Base-by-base conservation (phyloP, 805 yeast genomes). In the Saccharomycopsis guyanensis region DNA sequence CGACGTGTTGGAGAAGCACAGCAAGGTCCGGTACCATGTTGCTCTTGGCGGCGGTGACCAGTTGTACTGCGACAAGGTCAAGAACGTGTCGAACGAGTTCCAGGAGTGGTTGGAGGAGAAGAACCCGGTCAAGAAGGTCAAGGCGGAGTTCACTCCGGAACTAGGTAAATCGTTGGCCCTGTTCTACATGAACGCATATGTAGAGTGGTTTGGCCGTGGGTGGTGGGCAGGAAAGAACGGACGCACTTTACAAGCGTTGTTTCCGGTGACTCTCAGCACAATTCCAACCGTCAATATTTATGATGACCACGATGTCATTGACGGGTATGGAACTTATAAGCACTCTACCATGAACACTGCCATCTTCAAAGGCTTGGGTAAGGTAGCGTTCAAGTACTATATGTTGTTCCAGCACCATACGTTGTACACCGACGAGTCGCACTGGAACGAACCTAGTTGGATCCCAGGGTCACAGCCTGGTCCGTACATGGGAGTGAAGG, bases 41-140 rank as follows among this genome's bases (percentile, higher is more conserved):
- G 89, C 91, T 95, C 68, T 93, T 24, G 97, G 97, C 24, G 97
- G 97, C 43, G 98, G 98, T 27, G 98, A 91, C 64, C 98, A 91
- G 65, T 73, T 91, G 42, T 91, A 91, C 61, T 79, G 89, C 43
- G 98, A 91, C 64, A 71, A 86, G 1, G 78, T 91, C 55, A 84
- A 82, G 61, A 53, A 71, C 18, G 69, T 75, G 18, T 76, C 82
- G 13, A 58, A 71, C 40, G 59, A 60, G 5, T 75, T 84, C 55
- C 61, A 71, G 50, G 60, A 75, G 25, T 88, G 97, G 96, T 61
- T 77, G 24, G 58, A 68, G 24, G 78, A 76, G 51, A 71, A 68
- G 46, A 75, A 71, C 49, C 64, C 78, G 7, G 57, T 66, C 25
- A 65, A 68, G 53, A 80, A 76, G 54, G 61, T 61, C 31, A 56